Evolutionary conservation across 176 grass and related monocot genomes (phyloP).

Genomic region (barley (Hordeum vulgare)): MorexV3_pseudomolecules_assembly NC_058520.1:545758542-545759041

Average conservation of each 20-base stretch:
- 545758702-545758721: not conserved
- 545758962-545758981: slow-evolving; percentile 16
- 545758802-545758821: slow-evolving; percentile 91
- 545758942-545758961: not conserved
- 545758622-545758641: slow-evolving; percentile 89
- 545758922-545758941: not conserved
- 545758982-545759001: slow-evolving; percentile 64
- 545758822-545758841: slow-evolving; percentile 87
- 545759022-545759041: slow-evolving; percentile 88
- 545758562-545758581: slow-evolving; percentile 37
- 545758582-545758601: slow-evolving; percentile 45
- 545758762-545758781: slow-evolving; percentile 16
- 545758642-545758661: slow-evolving; percentile 97
- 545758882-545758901: not conserved
- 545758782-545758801: slow-evolving; percentile 85
- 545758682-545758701: slow-evolving; percentile 21
- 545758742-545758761: not conserved
- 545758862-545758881: not conserved
- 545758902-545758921: not conserved
- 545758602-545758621: slow-evolving; percentile 83
- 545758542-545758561: not conserved
- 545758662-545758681: slow-evolving; percentile 87
- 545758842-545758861: slow-evolving; percentile 71
- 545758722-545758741: not conserved
- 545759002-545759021: slow-evolving; percentile 68